Conservation (phyloP, 108 stramenopile genomes). For the Nitzschia putrida region DNA sequence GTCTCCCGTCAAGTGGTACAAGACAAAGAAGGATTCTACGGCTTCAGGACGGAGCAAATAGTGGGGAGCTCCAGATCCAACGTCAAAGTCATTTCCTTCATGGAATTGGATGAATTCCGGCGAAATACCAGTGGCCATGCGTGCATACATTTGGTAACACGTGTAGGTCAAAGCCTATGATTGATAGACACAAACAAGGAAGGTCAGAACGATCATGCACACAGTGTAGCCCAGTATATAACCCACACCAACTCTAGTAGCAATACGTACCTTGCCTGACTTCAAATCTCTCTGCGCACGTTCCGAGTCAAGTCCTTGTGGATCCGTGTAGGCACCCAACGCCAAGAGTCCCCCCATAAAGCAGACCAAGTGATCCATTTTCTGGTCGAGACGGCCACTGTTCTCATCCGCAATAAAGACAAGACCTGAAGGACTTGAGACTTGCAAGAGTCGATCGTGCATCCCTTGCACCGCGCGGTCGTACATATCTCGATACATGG, state of each 20-base stretch:
- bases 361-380: conserved; percentile 94
- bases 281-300: conserved; percentile 83
- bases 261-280: conserved; percentile 55
- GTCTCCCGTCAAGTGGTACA: conserved; percentile 86
- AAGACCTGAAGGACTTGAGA: conserved; percentile 70
- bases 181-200: conserved; percentile 4
- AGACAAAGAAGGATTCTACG: conserved; percentile 74
- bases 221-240: too few species aligned
- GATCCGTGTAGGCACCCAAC: conserved; percentile 89
- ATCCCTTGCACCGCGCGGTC: conserved; percentile 88
- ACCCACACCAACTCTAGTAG: too few species aligned
- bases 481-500: conserved; percentile 82
- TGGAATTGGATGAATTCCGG: conserved; percentile 80
- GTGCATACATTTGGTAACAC: conserved; percentile 93
- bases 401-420: conserved; percentile 82
- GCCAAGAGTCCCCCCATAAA: conserved; percentile 94
- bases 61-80: conserved; percentile 60
- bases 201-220: too few species aligned
- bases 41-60: conserved; percentile 93
- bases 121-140: conserved; percentile 85
- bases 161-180: conserved; percentile 88
- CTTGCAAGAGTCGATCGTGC: conserved; percentile 69
- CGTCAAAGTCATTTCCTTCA: conserved; percentile 65
- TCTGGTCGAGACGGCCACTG: conserved; percentile 49
- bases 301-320: conserved; percentile 53